phyloP scores from a whole-genome alignment of 2,329 filamentous ascomycete genomes.

The Stachybotrys echinatus region DNA sequence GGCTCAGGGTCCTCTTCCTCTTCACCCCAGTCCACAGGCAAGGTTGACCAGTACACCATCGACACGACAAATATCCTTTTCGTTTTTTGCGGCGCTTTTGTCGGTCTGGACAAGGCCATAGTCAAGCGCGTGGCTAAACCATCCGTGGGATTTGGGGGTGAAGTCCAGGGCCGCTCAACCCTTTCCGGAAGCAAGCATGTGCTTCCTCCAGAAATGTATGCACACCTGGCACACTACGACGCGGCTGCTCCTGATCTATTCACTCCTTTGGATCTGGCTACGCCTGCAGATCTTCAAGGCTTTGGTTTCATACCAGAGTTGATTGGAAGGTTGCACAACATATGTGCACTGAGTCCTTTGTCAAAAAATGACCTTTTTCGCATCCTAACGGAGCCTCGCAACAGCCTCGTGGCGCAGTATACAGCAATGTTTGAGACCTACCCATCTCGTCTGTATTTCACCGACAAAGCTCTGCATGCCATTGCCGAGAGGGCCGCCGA shows the following conservation, averaged over 20 bases:
- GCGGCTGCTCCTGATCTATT: constrained; percentile 32
- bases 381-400: constrained; percentile 88
- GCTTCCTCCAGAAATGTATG: constrained; percentile 58
- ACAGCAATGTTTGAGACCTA: constrained; percentile 76
- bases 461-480: constrained; percentile 71
- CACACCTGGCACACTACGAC: constrained; percentile 51
- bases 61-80: constrained; percentile 97
- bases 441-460: constrained; percentile 79
- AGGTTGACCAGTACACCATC: constrained; percentile 64
- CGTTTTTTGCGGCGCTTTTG: constrained; percentile 93
- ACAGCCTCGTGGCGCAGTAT: constrained; percentile 84
- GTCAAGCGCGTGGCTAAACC: constrained; percentile 79
- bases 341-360: constrained; percentile 77
- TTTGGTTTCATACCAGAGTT: constrained; percentile 93
- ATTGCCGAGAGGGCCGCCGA: constrained; percentile 64
- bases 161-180: constrained; percentile 56
- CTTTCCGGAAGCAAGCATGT: constrained; percentile 47
- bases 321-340: constrained; percentile 91
- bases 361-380: constrained; percentile 65
- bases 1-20: constrained; percentile 36
- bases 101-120: constrained; percentile 83
- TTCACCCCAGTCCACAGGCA: constrained; percentile 40
- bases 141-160: constrained; percentile 87
- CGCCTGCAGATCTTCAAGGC: constrained; percentile 69
- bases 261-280: constrained; percentile 65